Percentiles rank a stretch among this genome's conserved stretches.
Evolutionary conservation across 2,329 filamentous ascomycete species (phyloP).

Genomic region (Microcyclosporella mali): DNA sequence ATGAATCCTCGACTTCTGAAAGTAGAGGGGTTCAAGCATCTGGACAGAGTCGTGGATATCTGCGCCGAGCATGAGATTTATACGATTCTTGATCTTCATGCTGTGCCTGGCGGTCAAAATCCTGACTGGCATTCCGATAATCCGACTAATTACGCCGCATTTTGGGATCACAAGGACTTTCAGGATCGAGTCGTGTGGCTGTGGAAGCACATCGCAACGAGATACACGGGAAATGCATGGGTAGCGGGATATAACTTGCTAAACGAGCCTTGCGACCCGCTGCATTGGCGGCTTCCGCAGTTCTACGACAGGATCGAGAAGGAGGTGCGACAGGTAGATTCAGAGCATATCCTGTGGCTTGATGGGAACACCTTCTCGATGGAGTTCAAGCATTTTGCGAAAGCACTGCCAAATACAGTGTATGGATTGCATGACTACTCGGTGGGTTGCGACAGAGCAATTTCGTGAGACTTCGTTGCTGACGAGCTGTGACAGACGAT

Average conservation of each 20-base stretch:
- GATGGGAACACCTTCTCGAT: conserved; percentile 34
- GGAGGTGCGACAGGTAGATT: conserved; percentile 42
- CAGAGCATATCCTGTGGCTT: conserved; percentile 43
- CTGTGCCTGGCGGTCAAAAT: conserved; percentile 46
- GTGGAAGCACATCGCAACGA: conserved; percentile 43
- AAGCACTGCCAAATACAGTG: conserved; percentile 39
- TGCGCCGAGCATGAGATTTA: conserved; percentile 44
- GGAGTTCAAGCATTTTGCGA: conserved; percentile 40
- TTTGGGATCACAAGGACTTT: conserved; percentile 48
- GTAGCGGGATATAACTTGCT: conserved; percentile 49
- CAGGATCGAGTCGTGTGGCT: conserved; percentile 47
- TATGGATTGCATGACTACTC: conserved; percentile 49
- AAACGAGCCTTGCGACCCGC: conserved; percentile 47
- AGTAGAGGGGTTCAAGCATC: conserved; percentile 43
- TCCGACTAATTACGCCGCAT: conserved; percentile 40
- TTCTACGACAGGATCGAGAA: conserved; percentile 46
- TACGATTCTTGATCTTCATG: conserved; percentile 47
- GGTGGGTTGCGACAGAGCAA: conserved; percentile 1
- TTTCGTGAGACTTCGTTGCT: too few relatives aligned
- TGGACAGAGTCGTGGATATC: conserved; percentile 46
- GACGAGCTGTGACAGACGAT: conserved; percentile 26
- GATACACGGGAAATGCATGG: conserved; percentile 42
- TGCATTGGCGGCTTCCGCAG: conserved; percentile 40
- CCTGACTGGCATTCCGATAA: conserved; percentile 49
- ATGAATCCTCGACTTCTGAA: conserved; percentile 46